phyloP scores from a whole-genome alignment of 805 yeast genomes.

The Cyberlindnera galapagoensis region DNA sequence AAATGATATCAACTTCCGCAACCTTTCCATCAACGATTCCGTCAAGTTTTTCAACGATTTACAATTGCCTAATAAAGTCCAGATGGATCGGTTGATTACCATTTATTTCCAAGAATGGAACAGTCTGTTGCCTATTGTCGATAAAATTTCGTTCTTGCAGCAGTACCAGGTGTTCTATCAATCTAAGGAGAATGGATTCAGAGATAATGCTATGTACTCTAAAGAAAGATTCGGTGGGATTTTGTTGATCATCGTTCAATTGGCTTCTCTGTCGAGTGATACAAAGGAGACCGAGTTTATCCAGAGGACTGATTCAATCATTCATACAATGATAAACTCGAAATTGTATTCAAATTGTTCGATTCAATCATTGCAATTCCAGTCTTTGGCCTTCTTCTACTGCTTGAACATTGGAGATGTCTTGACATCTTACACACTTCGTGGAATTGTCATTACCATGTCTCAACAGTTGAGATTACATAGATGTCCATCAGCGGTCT shows the following conservation, averaged over 20 bases:
- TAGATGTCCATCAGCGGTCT: constrained; percentile 79
- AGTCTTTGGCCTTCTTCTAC: constrained; percentile 63
- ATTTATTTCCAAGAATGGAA: constrained; percentile 78
- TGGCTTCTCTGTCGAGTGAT: constrained; percentile 32
- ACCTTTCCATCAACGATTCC: constrained; percentile 36
- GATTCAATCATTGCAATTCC: constrained; percentile 61
- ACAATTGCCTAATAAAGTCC: constrained; percentile 44
- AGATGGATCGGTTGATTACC: constrained; percentile 62
- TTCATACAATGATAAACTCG: constrained; percentile 56
- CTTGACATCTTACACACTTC: constrained; percentile 63
- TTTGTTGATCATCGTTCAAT: constrained; percentile 37
- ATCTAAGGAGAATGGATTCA: constrained; percentile 38
- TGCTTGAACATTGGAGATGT: constrained; percentile 70
- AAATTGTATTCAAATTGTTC: constrained; percentile 56
- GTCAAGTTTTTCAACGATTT: constrained; percentile 36
- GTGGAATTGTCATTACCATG: constrained; percentile 75
- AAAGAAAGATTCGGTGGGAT: constrained; percentile 54
- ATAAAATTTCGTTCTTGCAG: constrained; percentile 58
- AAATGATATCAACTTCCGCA: constrained; percentile 31
- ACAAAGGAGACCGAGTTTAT: constrained; percentile 22
- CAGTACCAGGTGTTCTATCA: constrained; percentile 45
- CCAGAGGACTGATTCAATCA: constrained; percentile 52
- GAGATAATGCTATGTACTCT: constrained; percentile 34
- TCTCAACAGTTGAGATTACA: constrained; percentile 81
- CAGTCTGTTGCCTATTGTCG: constrained; percentile 58